These are phyloP conservation scores for Colletotrichum filicis DNA, from an alignment of 2,329 filamentous ascomycete species.

Conservation along the genomic window DNA sequence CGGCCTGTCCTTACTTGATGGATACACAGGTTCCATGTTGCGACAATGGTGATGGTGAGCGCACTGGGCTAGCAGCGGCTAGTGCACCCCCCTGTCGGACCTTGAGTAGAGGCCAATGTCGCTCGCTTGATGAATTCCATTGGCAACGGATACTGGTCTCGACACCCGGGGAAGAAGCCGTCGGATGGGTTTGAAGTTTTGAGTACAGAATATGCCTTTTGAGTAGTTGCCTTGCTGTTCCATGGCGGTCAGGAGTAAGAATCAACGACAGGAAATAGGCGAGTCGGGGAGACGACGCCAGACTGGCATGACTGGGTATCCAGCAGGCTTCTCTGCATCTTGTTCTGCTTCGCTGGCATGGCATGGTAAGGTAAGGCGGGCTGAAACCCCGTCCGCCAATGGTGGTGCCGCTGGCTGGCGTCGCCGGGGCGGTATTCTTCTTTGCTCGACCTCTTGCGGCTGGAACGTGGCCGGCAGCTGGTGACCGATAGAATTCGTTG, in stretches of 20 bases:
- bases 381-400: not conserved
- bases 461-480: slow-evolving; percentile 13
- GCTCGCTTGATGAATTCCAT: slow-evolving; percentile 18
- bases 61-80: slow-evolving; percentile 28
- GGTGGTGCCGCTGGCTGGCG: slow-evolving; percentile 20
- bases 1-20: slow-evolving; percentile 5
- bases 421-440: not conserved
- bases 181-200: slow-evolving; percentile 7
- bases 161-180: slow-evolving; percentile 15
- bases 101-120: slow-evolving; percentile 26
- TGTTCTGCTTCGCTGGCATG: slow-evolving; percentile 17
- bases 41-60: not conserved
- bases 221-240: not conserved
- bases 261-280: not conserved
- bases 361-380: slow-evolving; percentile 10
- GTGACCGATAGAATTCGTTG: slow-evolving; percentile 24
- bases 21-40: slow-evolving; percentile 17
- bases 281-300: slow-evolving; percentile 3
- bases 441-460: slow-evolving; percentile 12
- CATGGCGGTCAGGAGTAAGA: not conserved
- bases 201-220: not conserved
- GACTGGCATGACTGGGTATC: not conserved
- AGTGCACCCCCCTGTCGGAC: slow-evolving; percentile 25
- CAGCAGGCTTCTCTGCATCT: slow-evolving; percentile 1
- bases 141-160: slow-evolving; percentile 18